Conservation (phyloP, 192 early-diverging fungal genomes). For the Podila epicladia region DNA sequence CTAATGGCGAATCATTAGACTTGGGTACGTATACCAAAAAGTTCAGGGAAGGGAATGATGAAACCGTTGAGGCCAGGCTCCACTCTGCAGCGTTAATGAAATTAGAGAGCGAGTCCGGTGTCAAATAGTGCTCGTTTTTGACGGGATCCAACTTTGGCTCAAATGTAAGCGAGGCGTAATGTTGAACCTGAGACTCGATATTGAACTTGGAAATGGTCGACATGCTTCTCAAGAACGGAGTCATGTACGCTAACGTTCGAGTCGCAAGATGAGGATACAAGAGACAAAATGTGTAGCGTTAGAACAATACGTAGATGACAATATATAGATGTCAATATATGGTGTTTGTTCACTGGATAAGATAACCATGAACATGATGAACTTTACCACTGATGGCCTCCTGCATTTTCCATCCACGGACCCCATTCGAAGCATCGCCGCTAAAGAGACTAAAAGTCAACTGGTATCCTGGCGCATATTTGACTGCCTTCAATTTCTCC, state of each 20-base stretch:
- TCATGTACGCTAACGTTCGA: constrained; percentile 63
- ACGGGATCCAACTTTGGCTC: constrained; percentile 58
- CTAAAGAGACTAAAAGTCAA: constrained; percentile 89
- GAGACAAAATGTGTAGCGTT: too few species aligned
- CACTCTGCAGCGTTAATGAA: constrained; percentile 98
- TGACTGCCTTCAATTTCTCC: constrained; percentile 76
- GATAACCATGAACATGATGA: not conserved
- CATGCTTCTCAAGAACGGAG: constrained; percentile 78
- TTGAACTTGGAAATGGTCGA: constrained; percentile 77
- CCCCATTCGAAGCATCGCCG: constrained; percentile 75
- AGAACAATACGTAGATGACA: too few species aligned
- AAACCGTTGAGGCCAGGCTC: constrained; percentile 93
- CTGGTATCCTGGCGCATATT: constrained; percentile 88
- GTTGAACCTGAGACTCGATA: constrained; percentile 85
- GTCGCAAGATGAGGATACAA: not conserved
- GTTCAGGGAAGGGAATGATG: constrained; percentile 84
- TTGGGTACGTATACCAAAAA: constrained; percentile 91
- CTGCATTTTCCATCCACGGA: constrained; percentile 87
- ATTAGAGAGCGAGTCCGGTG: constrained; percentile 78
- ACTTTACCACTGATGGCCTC: constrained; percentile 67
- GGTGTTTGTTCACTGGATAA: not conserved
- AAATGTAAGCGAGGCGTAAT: constrained; percentile 83
- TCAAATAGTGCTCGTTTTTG: constrained; percentile 63
- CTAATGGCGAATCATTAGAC: constrained; percentile 71
- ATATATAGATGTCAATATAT: too few species aligned